Evolutionary conservation across 768 basidiomycete species (phyloP), one percentile per base, ranked within the genome.

Genomic region (Tulasnella sp.): DNA sequence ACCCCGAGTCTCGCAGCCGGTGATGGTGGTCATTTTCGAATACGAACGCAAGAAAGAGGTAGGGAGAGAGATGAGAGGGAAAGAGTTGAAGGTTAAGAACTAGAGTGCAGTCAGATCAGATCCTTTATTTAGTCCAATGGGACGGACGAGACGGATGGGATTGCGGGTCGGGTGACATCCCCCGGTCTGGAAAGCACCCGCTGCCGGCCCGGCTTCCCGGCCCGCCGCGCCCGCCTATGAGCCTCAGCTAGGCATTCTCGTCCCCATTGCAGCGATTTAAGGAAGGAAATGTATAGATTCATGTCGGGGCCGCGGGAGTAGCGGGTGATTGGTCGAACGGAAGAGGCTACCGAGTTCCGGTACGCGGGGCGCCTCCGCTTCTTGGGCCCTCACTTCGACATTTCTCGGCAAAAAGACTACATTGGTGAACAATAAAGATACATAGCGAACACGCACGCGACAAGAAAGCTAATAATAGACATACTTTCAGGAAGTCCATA

Each of bases 1-100:
- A 89, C 92, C 92, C 83, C 91, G 90, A 11, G 88, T 91, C 83
- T 91, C 88, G 82, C 88, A 92, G 76, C 87, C 88, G 8, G 89
- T 90, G 81, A 93, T 92, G 80, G 84, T 91, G 81, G 84, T 81
- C 83, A 83, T 83, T 34, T 42, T 82, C 72, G 37, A 75, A 34
- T 44, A 41, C 60, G 60, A n/a, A 50, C 6, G 34, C 34, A 64
- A 34, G 80, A 24, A 72, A n/a, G 72, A 50, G 11, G 64, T 37
- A 69, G 6, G 28, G 64, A 28, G 64, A 69, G 34, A 28, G 64
- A 22, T 69, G 64, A 69, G 64, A 69, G 64, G 64, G 64, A 69
- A 37, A 69, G 64, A 69, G 14, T 69, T 69, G 64, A 22, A 69
- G 31, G 64, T 69, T 22, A 28, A 69, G 64, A 69, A 28, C 64